Evolutionary conservation across 495 filamentous ascomycete species (phyloP).

Genomic region (Penicillium chermesinum): DNA sequence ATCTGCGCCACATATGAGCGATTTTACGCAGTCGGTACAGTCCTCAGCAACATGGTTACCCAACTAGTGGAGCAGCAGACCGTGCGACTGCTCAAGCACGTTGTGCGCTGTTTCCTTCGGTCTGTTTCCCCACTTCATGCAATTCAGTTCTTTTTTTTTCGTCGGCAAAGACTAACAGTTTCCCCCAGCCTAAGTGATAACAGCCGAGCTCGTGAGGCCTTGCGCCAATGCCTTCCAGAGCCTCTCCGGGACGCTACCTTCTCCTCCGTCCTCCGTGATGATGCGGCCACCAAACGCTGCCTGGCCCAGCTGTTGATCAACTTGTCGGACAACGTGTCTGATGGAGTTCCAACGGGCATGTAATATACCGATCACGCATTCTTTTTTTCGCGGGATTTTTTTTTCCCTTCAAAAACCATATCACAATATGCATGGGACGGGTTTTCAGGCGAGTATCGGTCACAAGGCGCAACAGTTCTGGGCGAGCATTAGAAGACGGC

Average conservation of each 20-base stretch:
- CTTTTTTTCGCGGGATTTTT: slow-evolving; percentile 35
- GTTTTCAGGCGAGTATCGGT: slow-evolving; percentile 45
- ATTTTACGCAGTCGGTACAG: slow-evolving; percentile 98
- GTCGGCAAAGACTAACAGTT: too few relatives aligned
- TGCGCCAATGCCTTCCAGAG: slow-evolving; percentile 94
- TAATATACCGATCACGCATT: slow-evolving; percentile 41
- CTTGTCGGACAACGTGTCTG: slow-evolving; percentile 86
- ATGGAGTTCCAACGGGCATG: slow-evolving; percentile 48
- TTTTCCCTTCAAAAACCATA: slow-evolving; percentile 18
- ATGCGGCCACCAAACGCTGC: slow-evolving; percentile 96
- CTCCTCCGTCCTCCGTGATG: slow-evolving; percentile 90
- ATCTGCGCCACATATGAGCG: slow-evolving; percentile 99
- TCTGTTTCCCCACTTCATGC: too few relatives aligned
- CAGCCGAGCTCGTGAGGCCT: slow-evolving; percentile 87
- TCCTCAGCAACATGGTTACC: slow-evolving; percentile 97
- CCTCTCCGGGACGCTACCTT: slow-evolving; percentile 96
- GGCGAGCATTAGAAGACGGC: slow-evolving; percentile 2
- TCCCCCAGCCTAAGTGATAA: slow-evolving; percentile 80
- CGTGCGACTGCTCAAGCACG: slow-evolving; percentile 91
- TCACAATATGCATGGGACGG: slow-evolving; percentile 50
- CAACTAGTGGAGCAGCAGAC: slow-evolving; percentile 98
- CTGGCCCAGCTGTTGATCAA: slow-evolving; percentile 95
- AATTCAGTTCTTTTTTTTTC: too few relatives aligned
- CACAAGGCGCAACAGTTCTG: slow-evolving; percentile 41
- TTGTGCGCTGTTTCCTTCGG: slow-evolving; percentile 95